A percentile compares a stretch with the other conserved stretches of the same genome.
Evolutionary conservation across 2,329 filamentous ascomycete genomes (phyloP).

Genomic region (Juglanconis sp.): DNA sequence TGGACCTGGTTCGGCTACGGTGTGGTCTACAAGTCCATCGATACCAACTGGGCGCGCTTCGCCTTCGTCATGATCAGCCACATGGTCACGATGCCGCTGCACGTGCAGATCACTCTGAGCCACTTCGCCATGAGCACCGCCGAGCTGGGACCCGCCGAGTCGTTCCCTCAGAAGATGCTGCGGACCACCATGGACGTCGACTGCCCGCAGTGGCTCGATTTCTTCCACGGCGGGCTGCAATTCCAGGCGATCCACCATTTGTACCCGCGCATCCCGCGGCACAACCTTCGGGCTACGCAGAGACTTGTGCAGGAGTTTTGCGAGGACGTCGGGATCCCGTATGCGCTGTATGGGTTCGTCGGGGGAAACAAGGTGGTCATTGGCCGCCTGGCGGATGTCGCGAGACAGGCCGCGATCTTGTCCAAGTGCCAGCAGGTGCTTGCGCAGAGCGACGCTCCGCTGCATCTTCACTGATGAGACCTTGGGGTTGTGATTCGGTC

Average conservation of each 20-base stretch:
- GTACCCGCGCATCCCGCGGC: slow-evolving; percentile 77
- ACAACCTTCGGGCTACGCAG: slow-evolving; percentile 76
- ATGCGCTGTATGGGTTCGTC: slow-evolving; percentile 81
- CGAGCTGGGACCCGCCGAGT: slow-evolving; percentile 78
- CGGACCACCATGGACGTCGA: slow-evolving; percentile 93
- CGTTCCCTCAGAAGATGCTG: slow-evolving; percentile 86
- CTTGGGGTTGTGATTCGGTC: neutral
- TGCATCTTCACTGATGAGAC: slow-evolving; percentile 18
- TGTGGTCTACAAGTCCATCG: slow-evolving; percentile 71
- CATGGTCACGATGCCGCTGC: slow-evolving; percentile 74
- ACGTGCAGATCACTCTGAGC: slow-evolving; percentile 86
- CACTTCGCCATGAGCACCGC: slow-evolving; percentile 93
- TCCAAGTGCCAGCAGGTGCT: slow-evolving; percentile 67
- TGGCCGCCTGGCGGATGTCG: slow-evolving; percentile 71
- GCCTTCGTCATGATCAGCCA: slow-evolving; percentile 78
- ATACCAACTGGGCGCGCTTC: slow-evolving; percentile 65
- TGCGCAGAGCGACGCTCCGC: slow-evolving; percentile 27
- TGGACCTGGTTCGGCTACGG: slow-evolving; percentile 85
- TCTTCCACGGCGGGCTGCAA: slow-evolving; percentile 83
- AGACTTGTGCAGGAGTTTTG: slow-evolving; percentile 78
- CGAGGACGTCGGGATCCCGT: slow-evolving; percentile 76
- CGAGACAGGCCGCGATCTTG: slow-evolving; percentile 73
- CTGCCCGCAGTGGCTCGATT: slow-evolving; percentile 84
- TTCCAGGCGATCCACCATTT: slow-evolving; percentile 89
- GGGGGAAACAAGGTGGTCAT: slow-evolving; percentile 81